phyloP scores from a whole-genome alignment of 1,284 basidiomycete species.

The Fomes fomentarius region DNA sequence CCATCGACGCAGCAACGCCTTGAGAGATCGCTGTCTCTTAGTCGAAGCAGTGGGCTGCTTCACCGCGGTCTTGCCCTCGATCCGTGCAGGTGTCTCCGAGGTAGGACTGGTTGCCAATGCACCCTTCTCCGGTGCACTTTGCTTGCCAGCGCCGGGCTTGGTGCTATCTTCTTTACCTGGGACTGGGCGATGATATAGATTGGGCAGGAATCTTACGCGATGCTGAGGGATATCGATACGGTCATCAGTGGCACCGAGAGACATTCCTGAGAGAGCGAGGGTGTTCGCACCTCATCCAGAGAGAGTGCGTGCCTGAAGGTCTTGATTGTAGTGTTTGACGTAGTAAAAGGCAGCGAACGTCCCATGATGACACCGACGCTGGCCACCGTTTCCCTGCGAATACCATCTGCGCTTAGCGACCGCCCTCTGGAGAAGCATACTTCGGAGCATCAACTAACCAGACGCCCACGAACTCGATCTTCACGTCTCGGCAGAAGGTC shows the following conservation, averaged over 20 bases:
- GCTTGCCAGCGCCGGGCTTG: background rate
- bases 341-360: slow-evolving; percentile 44
- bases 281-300: slow-evolving; percentile 41
- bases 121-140: background rate
- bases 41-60: background rate
- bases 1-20: slow-evolving; percentile 1
- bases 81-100: background rate
- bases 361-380: slow-evolving; percentile 42
- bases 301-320: slow-evolving; percentile 48
- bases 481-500: slow-evolving; percentile 51
- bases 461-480: slow-evolving; percentile 53
- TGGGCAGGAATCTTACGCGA: slow-evolving; percentile 43
- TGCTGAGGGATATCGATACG: slow-evolving; percentile 29
- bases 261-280: background rate
- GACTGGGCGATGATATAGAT: slow-evolving; percentile 31
- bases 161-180: slow-evolving; percentile 1
- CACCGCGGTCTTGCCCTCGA: background rate
- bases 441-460: slow-evolving; percentile 26
- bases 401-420: background rate
- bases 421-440: background rate
- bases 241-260: background rate
- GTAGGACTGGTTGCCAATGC: background rate
- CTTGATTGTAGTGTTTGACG: slow-evolving; percentile 41
- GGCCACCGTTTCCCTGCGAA: slow-evolving; percentile 42
- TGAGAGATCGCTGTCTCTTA: background rate